Conservation (phyloP, 2,329 filamentous ascomycete genomes). For the Epichloe glyceriae region DNA sequence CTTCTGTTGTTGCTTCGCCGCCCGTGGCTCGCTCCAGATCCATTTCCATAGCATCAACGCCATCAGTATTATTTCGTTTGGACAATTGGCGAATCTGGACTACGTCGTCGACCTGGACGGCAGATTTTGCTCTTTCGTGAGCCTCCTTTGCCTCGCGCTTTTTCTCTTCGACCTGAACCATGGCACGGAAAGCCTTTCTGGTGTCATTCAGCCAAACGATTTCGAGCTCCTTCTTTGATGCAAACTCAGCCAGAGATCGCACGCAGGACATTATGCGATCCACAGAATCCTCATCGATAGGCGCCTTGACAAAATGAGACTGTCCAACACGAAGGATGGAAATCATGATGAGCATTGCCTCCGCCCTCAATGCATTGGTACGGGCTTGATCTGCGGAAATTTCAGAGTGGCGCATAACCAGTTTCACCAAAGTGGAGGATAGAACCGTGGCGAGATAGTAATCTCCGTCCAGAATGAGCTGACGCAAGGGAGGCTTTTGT, state of each 20-base stretch:
- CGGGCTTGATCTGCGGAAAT: constrained; percentile 76
- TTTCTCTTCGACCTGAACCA: constrained; percentile 96
- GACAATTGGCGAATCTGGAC: constrained; percentile 85
- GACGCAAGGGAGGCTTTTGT: constrained; percentile 86
- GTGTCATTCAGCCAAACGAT: constrained; percentile 91
- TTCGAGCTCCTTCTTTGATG: constrained; percentile 79
- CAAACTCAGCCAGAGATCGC: constrained; percentile 80
- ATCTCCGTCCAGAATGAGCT: constrained; percentile 92
- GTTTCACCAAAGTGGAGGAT: constrained; percentile 90
- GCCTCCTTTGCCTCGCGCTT: constrained; percentile 94
- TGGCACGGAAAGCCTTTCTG: constrained; percentile 85
- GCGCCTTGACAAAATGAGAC: constrained; percentile 95
- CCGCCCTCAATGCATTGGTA: constrained; percentile 86
- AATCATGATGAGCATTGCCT: constrained; percentile 99
- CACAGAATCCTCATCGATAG: constrained; percentile 96
- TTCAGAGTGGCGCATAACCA: constrained; percentile 94
- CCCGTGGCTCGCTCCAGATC: constrained; percentile 92
- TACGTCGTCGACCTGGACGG: constrained; percentile 90
- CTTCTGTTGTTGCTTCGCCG: constrained; percentile 70
- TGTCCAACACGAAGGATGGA: constrained; percentile 96
- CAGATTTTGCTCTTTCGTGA: constrained; percentile 81
- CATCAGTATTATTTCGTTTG: constrained; percentile 77
- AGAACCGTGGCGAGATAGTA: constrained; percentile 92
- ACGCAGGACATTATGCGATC: constrained; percentile 98
- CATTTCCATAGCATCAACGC: constrained; percentile 71